Base-by-base conservation (phyloP, 345 rosid species). In the Ceriops tagal region DNA sequence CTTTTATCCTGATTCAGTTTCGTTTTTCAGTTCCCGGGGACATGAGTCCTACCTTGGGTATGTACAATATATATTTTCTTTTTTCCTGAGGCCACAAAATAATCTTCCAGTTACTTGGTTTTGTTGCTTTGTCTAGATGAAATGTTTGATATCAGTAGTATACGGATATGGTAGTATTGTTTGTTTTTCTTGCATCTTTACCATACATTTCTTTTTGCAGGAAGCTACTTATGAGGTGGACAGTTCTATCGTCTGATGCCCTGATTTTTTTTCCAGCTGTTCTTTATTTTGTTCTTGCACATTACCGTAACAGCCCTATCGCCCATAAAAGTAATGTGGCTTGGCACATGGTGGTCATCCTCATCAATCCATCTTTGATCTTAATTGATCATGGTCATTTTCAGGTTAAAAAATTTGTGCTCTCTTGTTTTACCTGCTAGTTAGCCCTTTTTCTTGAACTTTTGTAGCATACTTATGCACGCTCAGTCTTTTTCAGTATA, bases 311-410 rank as follows among this genome's bases (percentile, higher is more conserved):
- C 64, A 57, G 62, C 56, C 65, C 51, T 31, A 64, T 67, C 53
- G 59, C 37, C 3, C 34, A 8, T 28, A 82, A 69, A 70, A 80
- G 80, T 67, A 85, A 89, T 65, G 79, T 82, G 62, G 84, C 84
- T 7, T 86, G 97, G 96, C 99, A 92, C 65, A 80, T 88, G 58
- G 83, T 86, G 8, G 71, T 87, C 67, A 74, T 96, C 80, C 81
- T 96, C 16, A 70, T 90, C 58, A 90, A 86, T 79, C 99, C 98
- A 18, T 90, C 97, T 71, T 71, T 89, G 72, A 84, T 96, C 79
- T 78, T 90, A 55, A 89, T 90, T 72, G 99, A 92, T 75, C 98
- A 92, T 49, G 98, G 98, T 58, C 98, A 96, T 81, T 96, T 96
- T 85, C 98, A 96, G 99, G 98, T 96, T 75, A 62, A 24, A 59